phyloP scores from a whole-genome alignment of 805 yeast species.

The Sugiyamaella marilandica region DNA sequence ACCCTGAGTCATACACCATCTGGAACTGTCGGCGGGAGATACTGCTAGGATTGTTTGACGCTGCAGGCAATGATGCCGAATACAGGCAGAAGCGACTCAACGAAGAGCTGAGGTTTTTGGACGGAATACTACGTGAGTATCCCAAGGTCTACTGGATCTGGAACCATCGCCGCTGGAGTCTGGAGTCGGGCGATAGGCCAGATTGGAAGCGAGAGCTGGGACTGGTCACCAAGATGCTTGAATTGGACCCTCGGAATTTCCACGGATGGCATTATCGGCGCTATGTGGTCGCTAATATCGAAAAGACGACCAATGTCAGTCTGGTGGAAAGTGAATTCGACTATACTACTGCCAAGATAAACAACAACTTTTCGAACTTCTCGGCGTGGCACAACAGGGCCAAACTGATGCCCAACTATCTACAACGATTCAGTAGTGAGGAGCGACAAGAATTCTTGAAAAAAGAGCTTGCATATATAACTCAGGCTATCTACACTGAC shows the following conservation, averaged over 20 bases:
- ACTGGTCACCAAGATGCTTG: conserved; percentile 63
- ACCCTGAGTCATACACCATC: conserved; percentile 82
- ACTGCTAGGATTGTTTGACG: conserved; percentile 35
- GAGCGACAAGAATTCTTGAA: conserved; percentile 38
- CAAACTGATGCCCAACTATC: conserved; percentile 49
- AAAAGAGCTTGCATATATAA: conserved; percentile 62
- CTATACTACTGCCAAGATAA: conserved; percentile 74
- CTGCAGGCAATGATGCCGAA: conserved; percentile 21
- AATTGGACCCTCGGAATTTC: conserved; percentile 74
- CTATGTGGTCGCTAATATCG: conserved; percentile 45
- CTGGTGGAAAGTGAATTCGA: conserved; percentile 54
- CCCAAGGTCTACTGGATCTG: conserved; percentile 98
- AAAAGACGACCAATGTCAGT: conserved; percentile 26
- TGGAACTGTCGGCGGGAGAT: conserved; percentile 90
- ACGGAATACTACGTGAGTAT: conserved; percentile 51
- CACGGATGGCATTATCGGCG: conserved; percentile 97
- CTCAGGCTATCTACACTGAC: conserved; percentile 85
- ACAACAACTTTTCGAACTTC: conserved; percentile 80
- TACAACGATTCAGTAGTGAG: conserved; percentile 7
- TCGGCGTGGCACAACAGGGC: conserved; percentile 95
- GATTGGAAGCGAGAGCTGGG: conserved; percentile 69
- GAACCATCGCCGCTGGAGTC: conserved; percentile 86
- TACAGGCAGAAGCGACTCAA: conserved; percentile 35
- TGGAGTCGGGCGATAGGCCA: conserved; percentile 48
- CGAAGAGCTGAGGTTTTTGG: conserved; percentile 58